Percentiles rank a stretch among this genome's conserved stretches.
These are phyloP conservation scores for Pythium diclinum DNA, from an alignment of 352 stramenopile species.

Conservation along the genomic window DNA sequence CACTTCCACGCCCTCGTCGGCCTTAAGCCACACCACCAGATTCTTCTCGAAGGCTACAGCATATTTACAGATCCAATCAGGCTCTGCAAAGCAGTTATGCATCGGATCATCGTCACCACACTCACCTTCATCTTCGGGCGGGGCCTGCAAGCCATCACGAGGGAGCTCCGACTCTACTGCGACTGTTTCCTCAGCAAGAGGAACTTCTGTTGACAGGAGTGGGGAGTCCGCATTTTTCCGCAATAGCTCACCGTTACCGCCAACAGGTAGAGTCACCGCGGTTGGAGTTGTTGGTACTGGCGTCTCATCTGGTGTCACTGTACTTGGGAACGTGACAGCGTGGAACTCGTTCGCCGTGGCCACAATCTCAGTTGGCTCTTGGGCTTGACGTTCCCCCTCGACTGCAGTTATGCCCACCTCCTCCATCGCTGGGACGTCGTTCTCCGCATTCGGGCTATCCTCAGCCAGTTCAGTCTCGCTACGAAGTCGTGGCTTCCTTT, in stretches of 20 bases:
- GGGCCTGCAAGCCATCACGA: background rate
- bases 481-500: constrained; percentile 8
- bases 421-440: background rate
- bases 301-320: background rate
- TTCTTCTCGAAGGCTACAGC: constrained; percentile 32
- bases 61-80: background rate
- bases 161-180: background rate
- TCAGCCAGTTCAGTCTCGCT: background rate
- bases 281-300: background rate
- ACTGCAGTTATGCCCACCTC: background rate
- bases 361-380: background rate
- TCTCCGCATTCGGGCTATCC: background rate
- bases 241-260: background rate
- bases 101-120: too few species aligned
- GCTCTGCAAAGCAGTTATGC: too few species aligned
- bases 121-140: background rate
- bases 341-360: background rate
- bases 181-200: background rate
- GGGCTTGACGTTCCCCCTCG: background rate
- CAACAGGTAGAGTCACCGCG: background rate
- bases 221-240: background rate
- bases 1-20: constrained; percentile 51
- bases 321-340: background rate
- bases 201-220: background rate
- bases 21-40: constrained; percentile 46